phyloP scores from a whole-genome alignment of 768 basidiomycete genomes.

The Lentinula guzmanii region DNA sequence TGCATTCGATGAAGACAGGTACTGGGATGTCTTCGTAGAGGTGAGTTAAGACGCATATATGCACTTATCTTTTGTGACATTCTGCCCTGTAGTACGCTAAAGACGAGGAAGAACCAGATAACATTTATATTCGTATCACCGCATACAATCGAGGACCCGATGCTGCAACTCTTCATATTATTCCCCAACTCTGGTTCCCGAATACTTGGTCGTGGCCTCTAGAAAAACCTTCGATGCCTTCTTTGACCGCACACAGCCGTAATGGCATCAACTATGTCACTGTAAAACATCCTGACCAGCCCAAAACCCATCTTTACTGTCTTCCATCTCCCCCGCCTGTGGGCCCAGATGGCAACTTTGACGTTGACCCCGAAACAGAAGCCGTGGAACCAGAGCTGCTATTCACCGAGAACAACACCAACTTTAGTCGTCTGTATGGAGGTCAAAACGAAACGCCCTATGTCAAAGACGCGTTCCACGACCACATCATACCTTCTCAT shows the following conservation, averaged over 20 bases:
- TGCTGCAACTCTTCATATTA: conserved; percentile 85
- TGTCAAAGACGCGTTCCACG: conserved; percentile 97
- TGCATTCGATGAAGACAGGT: conserved; percentile 84
- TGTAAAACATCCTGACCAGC: conserved; percentile 68
- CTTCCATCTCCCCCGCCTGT: conserved; percentile 91
- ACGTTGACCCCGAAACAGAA: conserved; percentile 58
- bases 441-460: conserved; percentile 78
- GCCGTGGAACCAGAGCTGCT: conserved; percentile 78
- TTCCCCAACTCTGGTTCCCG: conserved; percentile 96
- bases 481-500: conserved; percentile 89
- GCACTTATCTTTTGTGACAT: not conserved
- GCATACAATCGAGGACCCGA: conserved; percentile 96
- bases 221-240: conserved; percentile 61
- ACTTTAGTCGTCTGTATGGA: conserved; percentile 86
- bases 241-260: conserved; percentile 45
- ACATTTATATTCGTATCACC: conserved; percentile 89
- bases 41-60: conserved; percentile 33
- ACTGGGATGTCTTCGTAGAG: conserved; percentile 99
- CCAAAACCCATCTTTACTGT: conserved; percentile 79
- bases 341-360: conserved; percentile 58
- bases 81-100: conserved; percentile 76
- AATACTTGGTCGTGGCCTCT: conserved; percentile 97
- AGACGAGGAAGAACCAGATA: conserved; percentile 87
- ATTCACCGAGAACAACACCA: conserved; percentile 98
- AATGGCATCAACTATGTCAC: conserved; percentile 58